Evolutionary conservation across 2,329 filamentous ascomycete genomes (phyloP).

Genomic region (Diplodia sapinea): DNA sequence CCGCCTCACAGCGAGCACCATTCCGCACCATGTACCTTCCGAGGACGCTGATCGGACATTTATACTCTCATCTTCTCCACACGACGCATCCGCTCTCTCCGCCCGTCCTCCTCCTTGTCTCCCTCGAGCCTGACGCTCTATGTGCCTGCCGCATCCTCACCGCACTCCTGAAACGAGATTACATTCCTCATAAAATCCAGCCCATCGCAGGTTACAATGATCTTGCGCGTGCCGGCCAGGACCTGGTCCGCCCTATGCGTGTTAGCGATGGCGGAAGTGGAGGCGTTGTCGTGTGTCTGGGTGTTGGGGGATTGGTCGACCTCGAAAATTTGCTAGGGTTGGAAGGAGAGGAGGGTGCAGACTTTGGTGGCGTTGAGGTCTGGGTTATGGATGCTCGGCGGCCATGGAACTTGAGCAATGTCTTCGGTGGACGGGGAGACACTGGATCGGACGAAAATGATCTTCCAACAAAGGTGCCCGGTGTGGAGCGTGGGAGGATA

Average conservation of each 20-base stretch:
- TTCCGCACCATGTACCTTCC: slow-evolving; percentile 84
- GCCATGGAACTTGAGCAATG: slow-evolving; percentile 93
- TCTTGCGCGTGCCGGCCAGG: slow-evolving; percentile 76
- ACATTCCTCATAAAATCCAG: slow-evolving; percentile 96
- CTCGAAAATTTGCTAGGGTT: slow-evolving; percentile 80
- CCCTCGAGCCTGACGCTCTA: slow-evolving; percentile 92
- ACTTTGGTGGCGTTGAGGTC: slow-evolving; percentile 85
- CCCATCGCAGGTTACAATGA: slow-evolving; percentile 93
- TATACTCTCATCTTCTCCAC: slow-evolving; percentile 87
- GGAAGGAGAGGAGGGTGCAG: slow-evolving; percentile 68
- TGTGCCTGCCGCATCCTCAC: slow-evolving; percentile 96
- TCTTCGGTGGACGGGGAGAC: slow-evolving; percentile 71
- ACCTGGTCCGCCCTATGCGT: slow-evolving; percentile 85
- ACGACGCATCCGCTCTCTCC: slow-evolving; percentile 89
- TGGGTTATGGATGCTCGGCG: slow-evolving; percentile 92
- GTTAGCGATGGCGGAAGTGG: slow-evolving; percentile 81
- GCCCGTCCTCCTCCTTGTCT: slow-evolving; percentile 87
- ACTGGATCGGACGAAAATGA: slow-evolving; percentile 11
- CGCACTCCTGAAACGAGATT: slow-evolving; percentile 92
- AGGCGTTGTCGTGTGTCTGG: slow-evolving; percentile 88
- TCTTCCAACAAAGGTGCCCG: slow-evolving; percentile 52
- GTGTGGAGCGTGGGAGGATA: slow-evolving; percentile 76
- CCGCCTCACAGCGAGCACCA: not conserved
- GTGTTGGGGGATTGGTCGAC: slow-evolving; percentile 90
- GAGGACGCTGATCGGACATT: slow-evolving; percentile 82